phyloP scores from a whole-genome alignment of 805 yeast genomes.

The Ogataea haglerorum region DNA sequence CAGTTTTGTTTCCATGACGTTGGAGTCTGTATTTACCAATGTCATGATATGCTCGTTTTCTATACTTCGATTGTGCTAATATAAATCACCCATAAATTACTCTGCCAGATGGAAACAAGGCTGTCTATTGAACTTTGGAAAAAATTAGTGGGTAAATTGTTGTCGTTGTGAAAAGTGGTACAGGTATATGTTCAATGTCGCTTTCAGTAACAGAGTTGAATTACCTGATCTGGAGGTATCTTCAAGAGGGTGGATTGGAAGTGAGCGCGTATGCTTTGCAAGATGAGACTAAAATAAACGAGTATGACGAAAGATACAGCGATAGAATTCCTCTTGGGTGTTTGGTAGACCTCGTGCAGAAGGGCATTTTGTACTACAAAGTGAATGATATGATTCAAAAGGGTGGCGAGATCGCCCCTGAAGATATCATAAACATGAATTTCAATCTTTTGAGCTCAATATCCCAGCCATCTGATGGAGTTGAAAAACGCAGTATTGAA shows the following conservation, averaged over 20 bases:
- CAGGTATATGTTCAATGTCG: slow-evolving; percentile 49
- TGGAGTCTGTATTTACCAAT: slow-evolving; percentile 15
- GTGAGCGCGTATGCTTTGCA: slow-evolving; percentile 78
- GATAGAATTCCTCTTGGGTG: slow-evolving; percentile 70
- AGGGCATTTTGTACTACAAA: slow-evolving; percentile 76
- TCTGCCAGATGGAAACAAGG: slow-evolving; percentile 6
- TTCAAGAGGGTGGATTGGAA: slow-evolving; percentile 80
- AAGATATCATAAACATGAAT: slow-evolving; percentile 29
- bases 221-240: slow-evolving; percentile 88
- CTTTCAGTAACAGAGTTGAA: slow-evolving; percentile 80
- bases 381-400: slow-evolving; percentile 52
- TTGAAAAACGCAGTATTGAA: slow-evolving; percentile 10
- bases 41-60: slow-evolving; percentile 8
- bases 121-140: background rate
- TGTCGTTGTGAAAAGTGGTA: slow-evolving; percentile 1
- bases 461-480: slow-evolving; percentile 11
- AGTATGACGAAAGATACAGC: slow-evolving; percentile 49
- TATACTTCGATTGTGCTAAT: background rate
- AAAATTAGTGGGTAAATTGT: slow-evolving; percentile 8
- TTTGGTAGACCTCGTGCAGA: slow-evolving; percentile 77
- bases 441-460: slow-evolving; percentile 57
- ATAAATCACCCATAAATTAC: slow-evolving; percentile 6
- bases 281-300: slow-evolving; percentile 63
- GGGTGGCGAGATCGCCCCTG: slow-evolving; percentile 15
- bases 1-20: slow-evolving; percentile 21